phyloP scores from a whole-genome alignment of 208 protist species.

The Eutreptiella sp. region DNA sequence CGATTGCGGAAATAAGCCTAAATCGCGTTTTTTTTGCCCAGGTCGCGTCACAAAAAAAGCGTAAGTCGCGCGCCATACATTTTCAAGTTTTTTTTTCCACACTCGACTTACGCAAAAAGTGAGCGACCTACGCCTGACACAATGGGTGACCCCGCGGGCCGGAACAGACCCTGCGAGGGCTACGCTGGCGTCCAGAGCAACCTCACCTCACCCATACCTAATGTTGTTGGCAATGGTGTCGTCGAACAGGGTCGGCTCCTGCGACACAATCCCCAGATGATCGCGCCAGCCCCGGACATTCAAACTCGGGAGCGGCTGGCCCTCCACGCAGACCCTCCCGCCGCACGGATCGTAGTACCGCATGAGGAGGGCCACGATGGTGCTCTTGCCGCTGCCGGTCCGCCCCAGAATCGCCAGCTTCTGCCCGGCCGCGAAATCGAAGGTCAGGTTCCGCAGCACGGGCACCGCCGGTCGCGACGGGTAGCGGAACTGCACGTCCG shows the following conservation, averaged over 20 bases:
- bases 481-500: constrained; percentile 39
- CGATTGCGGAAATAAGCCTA: too few relatives aligned
- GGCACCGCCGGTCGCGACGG: constrained; percentile 49
- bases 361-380: constrained; percentile 46
- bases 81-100: too few relatives aligned
- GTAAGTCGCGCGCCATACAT: too few relatives aligned
- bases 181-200: too few relatives aligned
- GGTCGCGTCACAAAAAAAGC: too few relatives aligned
- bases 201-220: not conserved
- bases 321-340: constrained; percentile 50
- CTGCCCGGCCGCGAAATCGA: too few relatives aligned
- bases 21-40: too few relatives aligned
- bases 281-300: constrained; percentile 46
- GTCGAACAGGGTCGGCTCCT: constrained; percentile 26
- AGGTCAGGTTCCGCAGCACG: too few relatives aligned
- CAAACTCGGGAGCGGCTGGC: constrained; percentile 33
- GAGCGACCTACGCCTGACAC: too few relatives aligned
- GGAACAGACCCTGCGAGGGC: too few relatives aligned
- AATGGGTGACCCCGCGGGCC: too few relatives aligned
- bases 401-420: constrained; percentile 47
- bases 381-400: constrained; percentile 66
- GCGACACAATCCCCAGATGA: constrained; percentile 61
- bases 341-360: constrained; percentile 56
- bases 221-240: constrained; percentile 39
- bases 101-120: too few relatives aligned